These are phyloP conservation scores for Penicillium oxalicum DNA, from an alignment of 2,329 filamentous ascomycete species.

Conservation along the genomic window DNA sequence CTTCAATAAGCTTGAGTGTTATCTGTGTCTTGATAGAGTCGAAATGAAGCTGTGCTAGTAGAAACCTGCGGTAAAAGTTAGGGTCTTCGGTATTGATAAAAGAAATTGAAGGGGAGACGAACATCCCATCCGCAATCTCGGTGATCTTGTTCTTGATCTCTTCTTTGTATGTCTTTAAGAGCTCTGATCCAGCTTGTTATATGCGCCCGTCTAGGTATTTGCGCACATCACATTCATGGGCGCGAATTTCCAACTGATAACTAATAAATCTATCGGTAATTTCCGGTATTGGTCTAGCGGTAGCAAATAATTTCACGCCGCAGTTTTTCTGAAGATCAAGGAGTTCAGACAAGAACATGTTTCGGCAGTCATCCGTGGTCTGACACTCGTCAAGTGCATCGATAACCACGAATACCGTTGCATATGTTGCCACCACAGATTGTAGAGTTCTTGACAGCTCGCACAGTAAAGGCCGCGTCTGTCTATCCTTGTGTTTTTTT, in stretches of 20 bases:
- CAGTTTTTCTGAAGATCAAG: conserved; percentile 16
- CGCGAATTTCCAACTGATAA: conserved; percentile 27
- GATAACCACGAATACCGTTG: conserved; percentile 20
- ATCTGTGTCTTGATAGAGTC: conserved; percentile 3
- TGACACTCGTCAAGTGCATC: conserved; percentile 29
- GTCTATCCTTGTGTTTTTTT: too few relatives aligned
- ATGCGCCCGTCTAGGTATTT: conserved; percentile 4
- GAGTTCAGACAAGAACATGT: conserved; percentile 16
- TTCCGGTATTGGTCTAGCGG: conserved; percentile 26
- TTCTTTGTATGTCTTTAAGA: too few relatives aligned
- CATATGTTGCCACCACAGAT: too few relatives aligned
- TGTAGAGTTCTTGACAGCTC: too few relatives aligned
- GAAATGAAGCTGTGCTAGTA: conserved; percentile 18
- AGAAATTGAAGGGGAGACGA: too few relatives aligned
- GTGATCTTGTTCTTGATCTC: conserved; percentile 23
- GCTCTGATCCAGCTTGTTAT: conserved; percentile 13
- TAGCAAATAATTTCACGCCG: conserved; percentile 25
- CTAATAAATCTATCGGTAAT: conserved; percentile 21
- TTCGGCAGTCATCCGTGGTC: conserved; percentile 3
- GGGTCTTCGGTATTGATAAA: too few relatives aligned
- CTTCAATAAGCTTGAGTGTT: conserved; percentile 5
- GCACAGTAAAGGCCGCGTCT: too few relatives aligned
- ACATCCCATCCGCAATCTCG: conserved; percentile 28
- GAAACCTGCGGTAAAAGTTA: too few relatives aligned
- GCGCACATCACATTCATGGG: conserved; percentile 27